phyloP scores from a whole-genome alignment of 495 filamentous ascomycete species.

The Oleoguttula mirabilis region DNA sequence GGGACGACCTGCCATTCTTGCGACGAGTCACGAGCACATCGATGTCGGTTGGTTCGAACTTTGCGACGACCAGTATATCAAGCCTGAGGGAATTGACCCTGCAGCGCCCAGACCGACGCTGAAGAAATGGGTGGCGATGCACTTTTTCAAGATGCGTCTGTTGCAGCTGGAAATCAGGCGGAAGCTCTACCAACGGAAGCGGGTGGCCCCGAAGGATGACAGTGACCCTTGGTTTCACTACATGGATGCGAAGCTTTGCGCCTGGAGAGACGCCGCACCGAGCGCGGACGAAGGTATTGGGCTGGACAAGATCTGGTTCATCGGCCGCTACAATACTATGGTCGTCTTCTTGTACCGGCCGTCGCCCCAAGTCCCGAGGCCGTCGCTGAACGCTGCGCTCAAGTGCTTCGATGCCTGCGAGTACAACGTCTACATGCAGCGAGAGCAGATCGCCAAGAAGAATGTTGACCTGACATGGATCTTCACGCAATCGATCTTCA shows the following conservation, averaged over 20 bases:
- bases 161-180: slow-evolving; percentile 77
- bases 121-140: slow-evolving; percentile 75
- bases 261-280: slow-evolving; percentile 56
- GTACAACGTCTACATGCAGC: slow-evolving; percentile 66
- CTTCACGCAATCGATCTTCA: slow-evolving; percentile 75
- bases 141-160: slow-evolving; percentile 85
- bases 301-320: slow-evolving; percentile 60
- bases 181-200: slow-evolving; percentile 68
- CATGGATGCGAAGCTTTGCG: slow-evolving; percentile 63
- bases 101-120: slow-evolving; percentile 48
- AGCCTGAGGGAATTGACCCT: slow-evolving; percentile 56
- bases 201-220: slow-evolving; percentile 57
- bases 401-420: slow-evolving; percentile 71
- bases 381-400: slow-evolving; percentile 57
- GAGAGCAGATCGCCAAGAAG: slow-evolving; percentile 57
- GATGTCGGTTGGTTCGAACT: slow-evolving; percentile 71
- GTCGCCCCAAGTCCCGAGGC: slow-evolving; percentile 78
- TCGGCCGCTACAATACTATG: slow-evolving; percentile 68
- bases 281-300: slow-evolving; percentile 51
- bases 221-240: slow-evolving; percentile 71
- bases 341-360: slow-evolving; percentile 73
- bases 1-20: slow-evolving; percentile 71
- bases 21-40: slow-evolving; percentile 63
- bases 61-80: slow-evolving; percentile 70
- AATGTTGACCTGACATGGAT: slow-evolving; percentile 84